Conservation (phyloP, 2,329 filamentous ascomycete species). For the Chaetothyriales sp. region DNA sequence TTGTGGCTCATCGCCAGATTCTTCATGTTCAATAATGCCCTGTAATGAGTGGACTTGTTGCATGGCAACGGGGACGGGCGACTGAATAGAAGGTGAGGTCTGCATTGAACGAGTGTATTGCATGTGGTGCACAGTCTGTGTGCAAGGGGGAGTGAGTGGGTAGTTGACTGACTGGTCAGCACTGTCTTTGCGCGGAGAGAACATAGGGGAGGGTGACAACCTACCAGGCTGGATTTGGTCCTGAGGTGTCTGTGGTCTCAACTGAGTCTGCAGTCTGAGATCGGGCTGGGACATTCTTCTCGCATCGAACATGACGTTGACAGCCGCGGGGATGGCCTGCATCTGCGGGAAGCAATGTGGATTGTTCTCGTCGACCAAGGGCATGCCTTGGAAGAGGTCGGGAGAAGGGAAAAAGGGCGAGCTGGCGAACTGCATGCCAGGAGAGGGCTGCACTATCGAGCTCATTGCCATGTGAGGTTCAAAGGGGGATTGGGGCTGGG, state of each 20-base stretch:
- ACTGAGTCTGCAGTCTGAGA: slow-evolving; percentile 22
- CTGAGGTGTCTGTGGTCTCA: slow-evolving; percentile 46
- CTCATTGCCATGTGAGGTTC: slow-evolving; percentile 17
- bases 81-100: slow-evolving; percentile 26
- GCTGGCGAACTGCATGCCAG: slow-evolving; percentile 12
- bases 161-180: slow-evolving; percentile 32
- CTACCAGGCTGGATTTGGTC: slow-evolving; percentile 46
- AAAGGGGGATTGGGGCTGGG: slow-evolving; percentile 13
- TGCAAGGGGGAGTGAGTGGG: slow-evolving; percentile 50
- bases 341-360: slow-evolving; percentile 16
- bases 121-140: slow-evolving; percentile 19
- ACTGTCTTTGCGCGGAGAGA: neutral
- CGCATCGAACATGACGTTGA: slow-evolving; percentile 5
- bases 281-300: slow-evolving; percentile 28
- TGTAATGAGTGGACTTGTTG: slow-evolving; percentile 32
- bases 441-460: slow-evolving; percentile 14
- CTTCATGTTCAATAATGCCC: slow-evolving; percentile 39
- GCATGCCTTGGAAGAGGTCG: slow-evolving; percentile 5
- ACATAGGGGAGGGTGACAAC: slow-evolving; percentile 17
- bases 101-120: slow-evolving; percentile 26
- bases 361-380: slow-evolving; percentile 16
- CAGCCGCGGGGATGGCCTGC: neutral
- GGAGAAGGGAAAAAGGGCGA: slow-evolving; percentile 11
- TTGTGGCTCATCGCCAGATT: slow-evolving; percentile 28
- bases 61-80: slow-evolving; percentile 26